Base-by-base conservation (phyloP, 2,329 filamentous ascomycete species). In the Apiospora hydei region DNA sequence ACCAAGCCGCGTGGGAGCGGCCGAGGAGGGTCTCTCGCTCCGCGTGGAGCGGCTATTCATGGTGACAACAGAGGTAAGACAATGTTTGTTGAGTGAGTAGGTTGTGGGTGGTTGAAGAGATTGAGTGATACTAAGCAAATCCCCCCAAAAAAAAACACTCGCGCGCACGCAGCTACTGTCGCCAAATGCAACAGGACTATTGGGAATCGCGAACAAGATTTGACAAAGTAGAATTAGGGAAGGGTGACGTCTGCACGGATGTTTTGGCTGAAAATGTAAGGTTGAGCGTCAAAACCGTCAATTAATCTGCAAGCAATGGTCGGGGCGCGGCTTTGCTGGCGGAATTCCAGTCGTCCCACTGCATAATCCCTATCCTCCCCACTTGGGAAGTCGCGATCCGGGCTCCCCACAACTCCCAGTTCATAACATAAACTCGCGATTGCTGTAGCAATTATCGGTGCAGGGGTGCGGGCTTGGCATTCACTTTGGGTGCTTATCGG, bases 11-110 rank as follows among this genome's bases (percentile, higher is more conserved):
- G 74, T 72, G 67, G 68, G 77, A 70, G 77, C 69, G 69, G 77
- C 76, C 4, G 78, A 78, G 72, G 78, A 78, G 72, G 79, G 78
- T 77, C 77, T 78, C 72, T 79, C 77, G 76, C 77, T 75, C 77
- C 77, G 77, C 70, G 74, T 70, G 75, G 79, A 77, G 77, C 80
- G 79, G 73, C 78, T 74, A 69, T 80, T 77, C 80, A 81, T 81
- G 67, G 70, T 72, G 67, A 38, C 34, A 51, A 26, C 24, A 68
- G 57, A 41, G 57, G 57, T 14, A 41, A 64, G 57, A 41, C 11
- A 21, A 26, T 49, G n/a, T n/a, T 69, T 47, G 67, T 47, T 38
- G 41, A 7, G 16, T 21, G 61, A 11, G 41, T 47, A 69, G 21
- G 14, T 49, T 46, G 41, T 30, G 7, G 67, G 34, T 30, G 57